Conservation (phyloP, 2,329 filamentous ascomycete species). For the Monosporascus ibericus region DNA sequence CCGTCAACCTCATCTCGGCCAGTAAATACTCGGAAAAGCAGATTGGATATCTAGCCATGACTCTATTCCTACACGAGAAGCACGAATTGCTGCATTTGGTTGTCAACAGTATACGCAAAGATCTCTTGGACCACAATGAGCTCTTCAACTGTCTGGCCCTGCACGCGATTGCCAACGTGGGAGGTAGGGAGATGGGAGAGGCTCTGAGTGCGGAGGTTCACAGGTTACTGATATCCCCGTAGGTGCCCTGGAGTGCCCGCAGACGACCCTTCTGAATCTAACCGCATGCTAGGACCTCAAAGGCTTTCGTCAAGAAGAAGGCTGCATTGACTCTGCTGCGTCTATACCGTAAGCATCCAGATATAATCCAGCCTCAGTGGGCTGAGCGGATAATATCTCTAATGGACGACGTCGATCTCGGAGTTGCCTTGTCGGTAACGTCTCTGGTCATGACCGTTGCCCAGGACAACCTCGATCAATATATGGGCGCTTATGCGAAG, state of each 20-base stretch:
- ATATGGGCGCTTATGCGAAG: conserved; percentile 91
- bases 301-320: conserved; percentile 99
- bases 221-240: conserved; percentile 89
- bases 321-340: conserved; percentile 88
- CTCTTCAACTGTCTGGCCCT: conserved; percentile 94
- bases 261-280: conserved; percentile 3
- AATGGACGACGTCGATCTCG: conserved; percentile 94
- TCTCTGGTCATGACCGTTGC: conserved; percentile 91
- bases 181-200: conserved; percentile 94
- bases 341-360: conserved; percentile 88
- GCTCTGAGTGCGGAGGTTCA: conserved; percentile 89
- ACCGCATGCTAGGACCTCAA: conserved; percentile 52
- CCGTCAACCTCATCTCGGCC: conserved; percentile 94
- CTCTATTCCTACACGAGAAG: conserved; percentile 92
- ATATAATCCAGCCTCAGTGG: conserved; percentile 94
- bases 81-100: conserved; percentile 94
- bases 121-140: conserved; percentile 90
- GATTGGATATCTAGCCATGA: conserved; percentile 97
- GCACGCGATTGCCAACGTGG: conserved; percentile 97
- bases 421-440: conserved; percentile 90
- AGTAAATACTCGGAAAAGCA: conserved; percentile 99
- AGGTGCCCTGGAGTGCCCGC: conserved; percentile 30
- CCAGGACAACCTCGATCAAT: conserved; percentile 90
- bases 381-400: conserved; percentile 96
- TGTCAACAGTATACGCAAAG: conserved; percentile 97